phyloP scores from a whole-genome alignment of 164 flowering plant genomes.

The Dillenia suffruticosa region DNA sequence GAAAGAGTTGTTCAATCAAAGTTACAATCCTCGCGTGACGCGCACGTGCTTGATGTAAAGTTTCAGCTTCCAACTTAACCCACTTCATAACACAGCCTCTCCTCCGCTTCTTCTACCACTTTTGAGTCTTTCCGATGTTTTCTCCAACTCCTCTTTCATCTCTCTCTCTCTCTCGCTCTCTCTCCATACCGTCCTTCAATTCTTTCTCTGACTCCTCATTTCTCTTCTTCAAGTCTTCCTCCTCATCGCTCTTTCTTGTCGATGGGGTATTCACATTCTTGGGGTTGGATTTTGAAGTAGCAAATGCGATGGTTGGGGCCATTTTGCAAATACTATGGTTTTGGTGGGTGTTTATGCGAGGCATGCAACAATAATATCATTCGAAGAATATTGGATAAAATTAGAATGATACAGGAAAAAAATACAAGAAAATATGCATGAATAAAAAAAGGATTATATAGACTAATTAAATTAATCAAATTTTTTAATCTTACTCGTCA shows the following conservation, averaged over 20 bases:
- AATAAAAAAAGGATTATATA: no score
- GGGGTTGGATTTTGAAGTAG: background rate
- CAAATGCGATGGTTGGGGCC: conserved; percentile 20
- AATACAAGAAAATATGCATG: no score
- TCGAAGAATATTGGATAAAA: no score
- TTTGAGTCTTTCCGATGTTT: conserved; percentile 34
- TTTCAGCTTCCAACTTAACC: conserved; percentile 77
- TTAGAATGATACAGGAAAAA: no score
- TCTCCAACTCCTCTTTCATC: conserved; percentile 45
- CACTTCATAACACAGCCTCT: conserved; percentile 64
- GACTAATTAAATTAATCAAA: no score
- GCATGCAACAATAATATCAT: no score
- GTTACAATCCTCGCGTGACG: conserved; percentile 38
- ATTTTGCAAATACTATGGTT: background rate
- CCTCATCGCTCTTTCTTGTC: conserved; percentile 3
- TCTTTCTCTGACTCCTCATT: conserved; percentile 72
- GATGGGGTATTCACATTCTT: background rate
- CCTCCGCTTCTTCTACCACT: conserved; percentile 80
- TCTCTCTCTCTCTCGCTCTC: conserved; percentile 56
- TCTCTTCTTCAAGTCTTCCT: conserved; percentile 28
- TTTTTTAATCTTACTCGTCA: no score
- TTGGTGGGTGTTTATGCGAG: background rate
- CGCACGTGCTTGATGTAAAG: conserved; percentile 54
- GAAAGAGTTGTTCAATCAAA: conserved; percentile 52
- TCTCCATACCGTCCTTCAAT: conserved; percentile 40